These are phyloP conservation scores for Ceratocystis variospora DNA, from an alignment of 2,329 filamentous ascomycete species.

Conservation along the genomic window DNA sequence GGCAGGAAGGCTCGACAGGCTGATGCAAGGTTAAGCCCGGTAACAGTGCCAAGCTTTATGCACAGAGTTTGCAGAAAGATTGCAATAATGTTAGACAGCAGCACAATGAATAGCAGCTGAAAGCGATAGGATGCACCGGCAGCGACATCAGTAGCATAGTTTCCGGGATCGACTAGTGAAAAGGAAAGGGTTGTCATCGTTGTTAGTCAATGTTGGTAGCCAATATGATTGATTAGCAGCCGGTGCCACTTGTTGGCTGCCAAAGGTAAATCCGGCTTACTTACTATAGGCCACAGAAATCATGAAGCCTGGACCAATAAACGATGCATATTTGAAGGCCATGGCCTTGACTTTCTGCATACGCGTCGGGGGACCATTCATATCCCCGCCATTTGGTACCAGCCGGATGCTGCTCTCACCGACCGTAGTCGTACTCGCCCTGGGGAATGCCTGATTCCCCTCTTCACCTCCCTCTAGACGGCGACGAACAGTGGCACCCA, in stretches of 20 bases:
- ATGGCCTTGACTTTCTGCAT: slow-evolving; percentile 8
- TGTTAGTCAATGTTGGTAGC: neutral
- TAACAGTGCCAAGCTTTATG: slow-evolving; percentile 56
- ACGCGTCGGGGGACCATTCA: neutral
- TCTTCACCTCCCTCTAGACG: neutral
- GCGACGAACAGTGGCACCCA: neutral
- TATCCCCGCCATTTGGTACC: neutral
- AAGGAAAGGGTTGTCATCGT: neutral
- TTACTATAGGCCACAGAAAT: slow-evolving; percentile 44
- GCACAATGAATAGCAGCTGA: slow-evolving; percentile 51
- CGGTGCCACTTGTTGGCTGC: neutral
- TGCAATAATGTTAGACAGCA: slow-evolving; percentile 56
- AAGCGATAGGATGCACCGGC: slow-evolving; percentile 54
- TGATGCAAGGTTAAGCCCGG: slow-evolving; percentile 51
- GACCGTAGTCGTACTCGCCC: neutral
- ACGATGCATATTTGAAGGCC: slow-evolving; percentile 12
- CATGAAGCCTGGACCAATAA: slow-evolving; percentile 56
- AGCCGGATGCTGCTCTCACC: neutral
- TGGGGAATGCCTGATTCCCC: neutral
- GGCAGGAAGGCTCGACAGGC: slow-evolving; percentile 53
- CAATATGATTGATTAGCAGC: neutral
- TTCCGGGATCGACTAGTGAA: slow-evolving; percentile 42
- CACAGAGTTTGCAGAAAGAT: slow-evolving; percentile 56
- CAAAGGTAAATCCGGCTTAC: slow-evolving; percentile 20
- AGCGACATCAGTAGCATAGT: slow-evolving; percentile 57